These are phyloP conservation scores for Coemansia guatemalensis DNA, from an alignment of 192 early-diverging fungal species.

Conservation along the genomic window DNA sequence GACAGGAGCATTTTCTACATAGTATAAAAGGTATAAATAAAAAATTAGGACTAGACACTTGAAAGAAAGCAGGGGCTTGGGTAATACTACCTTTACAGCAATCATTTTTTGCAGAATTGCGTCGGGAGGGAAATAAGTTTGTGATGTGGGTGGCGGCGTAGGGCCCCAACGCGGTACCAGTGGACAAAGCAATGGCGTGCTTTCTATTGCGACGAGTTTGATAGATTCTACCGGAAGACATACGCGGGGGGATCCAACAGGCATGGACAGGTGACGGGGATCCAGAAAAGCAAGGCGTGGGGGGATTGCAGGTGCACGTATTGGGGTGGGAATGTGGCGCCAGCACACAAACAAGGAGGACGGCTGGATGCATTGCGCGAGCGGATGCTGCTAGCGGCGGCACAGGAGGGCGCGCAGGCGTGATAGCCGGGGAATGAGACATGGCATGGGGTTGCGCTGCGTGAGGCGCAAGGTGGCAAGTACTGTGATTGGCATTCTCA, in stretches of 20 bases:
- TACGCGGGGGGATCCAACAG: not conserved
- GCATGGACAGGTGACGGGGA: not conserved
- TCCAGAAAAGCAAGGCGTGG: not conserved
- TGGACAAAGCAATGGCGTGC: too few relatives aligned
- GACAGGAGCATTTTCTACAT: too few relatives aligned
- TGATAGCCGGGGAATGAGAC: not conserved
- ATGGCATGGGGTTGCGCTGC: not conserved
- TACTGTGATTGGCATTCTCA: conserved; percentile 6
- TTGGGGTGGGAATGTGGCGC: not conserved
- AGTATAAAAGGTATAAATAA: too few relatives aligned
- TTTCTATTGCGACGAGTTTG: not conserved
- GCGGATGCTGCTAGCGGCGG: not conserved
- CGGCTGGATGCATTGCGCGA: not conserved
- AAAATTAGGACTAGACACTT: too few relatives aligned
- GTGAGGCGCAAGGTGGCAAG: conserved; percentile 16
- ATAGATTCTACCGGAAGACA: not conserved
- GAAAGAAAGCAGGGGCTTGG: too few relatives aligned
- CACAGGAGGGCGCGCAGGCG: not conserved
- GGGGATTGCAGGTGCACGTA: not conserved
- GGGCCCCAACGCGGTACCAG: too few relatives aligned
- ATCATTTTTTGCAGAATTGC: too few relatives aligned
- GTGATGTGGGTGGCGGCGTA: too few relatives aligned
- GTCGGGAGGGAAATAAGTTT: too few relatives aligned
- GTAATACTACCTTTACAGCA: too few relatives aligned
- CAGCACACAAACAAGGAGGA: not conserved